Percentiles rank a stretch among this genome's conserved stretches.
phyloP scores from a whole-genome alignment of 2,329 filamentous ascomycete genomes.

The Fusarium sp. region DNA sequence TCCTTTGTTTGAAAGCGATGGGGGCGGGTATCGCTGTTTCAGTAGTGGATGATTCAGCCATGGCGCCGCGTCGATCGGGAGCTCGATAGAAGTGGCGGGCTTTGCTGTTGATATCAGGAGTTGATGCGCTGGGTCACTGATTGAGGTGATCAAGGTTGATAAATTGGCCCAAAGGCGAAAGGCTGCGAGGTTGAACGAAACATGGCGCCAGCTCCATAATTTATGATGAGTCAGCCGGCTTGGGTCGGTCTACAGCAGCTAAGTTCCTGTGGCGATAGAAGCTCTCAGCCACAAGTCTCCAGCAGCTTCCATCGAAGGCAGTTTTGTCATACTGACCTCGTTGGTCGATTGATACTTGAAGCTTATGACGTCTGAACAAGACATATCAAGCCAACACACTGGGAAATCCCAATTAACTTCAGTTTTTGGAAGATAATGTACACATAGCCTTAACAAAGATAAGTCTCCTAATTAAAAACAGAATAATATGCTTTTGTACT shows the following conservation, averaged over 20 bases:
- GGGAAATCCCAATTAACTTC: too few relatives aligned
- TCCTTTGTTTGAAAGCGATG: background rate
- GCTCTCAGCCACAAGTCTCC: background rate
- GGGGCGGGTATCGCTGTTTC: background rate
- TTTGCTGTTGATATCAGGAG: background rate
- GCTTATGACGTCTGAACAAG: too few relatives aligned
- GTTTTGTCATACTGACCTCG: background rate
- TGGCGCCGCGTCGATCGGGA: background rate
- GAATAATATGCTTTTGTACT: too few relatives aligned
- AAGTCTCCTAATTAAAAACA: too few relatives aligned
- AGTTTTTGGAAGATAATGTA: too few relatives aligned
- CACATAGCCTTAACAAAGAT: too few relatives aligned
- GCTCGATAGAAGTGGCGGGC: background rate
- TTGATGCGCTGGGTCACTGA: background rate
- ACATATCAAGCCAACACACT: too few relatives aligned
- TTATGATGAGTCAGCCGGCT: background rate
- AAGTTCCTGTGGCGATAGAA: background rate
- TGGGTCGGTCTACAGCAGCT: rapidly evolving
- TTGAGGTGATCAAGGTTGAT: background rate
- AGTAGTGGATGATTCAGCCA: background rate
- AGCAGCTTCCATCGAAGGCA: background rate
- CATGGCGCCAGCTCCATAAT: background rate
- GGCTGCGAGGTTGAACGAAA: rapidly evolving
- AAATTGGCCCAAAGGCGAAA: background rate
- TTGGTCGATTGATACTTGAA: background rate